Conservation (phyloP, 163 green algal species). For the Chlamydomonas reinhardtii region DNA sequence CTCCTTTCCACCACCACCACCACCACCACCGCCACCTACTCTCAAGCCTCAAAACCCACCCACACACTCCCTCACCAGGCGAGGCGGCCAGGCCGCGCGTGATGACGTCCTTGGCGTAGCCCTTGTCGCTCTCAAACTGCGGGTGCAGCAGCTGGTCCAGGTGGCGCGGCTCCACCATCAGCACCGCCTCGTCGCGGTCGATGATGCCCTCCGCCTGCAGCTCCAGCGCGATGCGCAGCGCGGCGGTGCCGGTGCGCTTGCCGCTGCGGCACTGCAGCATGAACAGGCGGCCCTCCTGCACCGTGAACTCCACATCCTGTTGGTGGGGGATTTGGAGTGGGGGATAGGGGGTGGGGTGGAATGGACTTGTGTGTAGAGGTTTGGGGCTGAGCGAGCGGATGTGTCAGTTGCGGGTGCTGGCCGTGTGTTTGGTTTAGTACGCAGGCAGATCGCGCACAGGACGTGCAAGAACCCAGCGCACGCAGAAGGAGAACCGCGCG, state of each 20-base stretch:
- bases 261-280: slow-evolving; percentile 94
- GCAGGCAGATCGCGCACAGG: no score
- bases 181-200: slow-evolving; percentile 50
- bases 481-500: no score
- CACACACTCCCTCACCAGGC: slow-evolving; percentile 13
- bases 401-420: no score
- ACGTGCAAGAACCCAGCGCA: no score
- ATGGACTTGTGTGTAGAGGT: not conserved
- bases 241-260: slow-evolving; percentile 89
- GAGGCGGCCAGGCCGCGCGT: slow-evolving; percentile 44
- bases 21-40: no score
- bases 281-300: slow-evolving; percentile 91
- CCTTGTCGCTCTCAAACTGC: slow-evolving; percentile 75
- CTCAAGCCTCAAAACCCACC: no score
- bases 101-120: slow-evolving; percentile 62
- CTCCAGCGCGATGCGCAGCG: slow-evolving; percentile 84
- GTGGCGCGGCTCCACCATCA: slow-evolving; percentile 85
- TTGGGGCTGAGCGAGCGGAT: no score
- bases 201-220: slow-evolving; percentile 75
- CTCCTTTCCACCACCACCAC: no score
- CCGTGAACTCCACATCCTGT: slow-evolving; percentile 94
- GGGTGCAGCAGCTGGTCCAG: slow-evolving; percentile 95
- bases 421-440: no score
- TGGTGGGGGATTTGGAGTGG: not conserved
- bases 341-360: not conserved